These are phyloP conservation scores for Trichoderma sp. DNA, from an alignment of 2,329 filamentous ascomycete species.

Conservation along the genomic window DNA sequence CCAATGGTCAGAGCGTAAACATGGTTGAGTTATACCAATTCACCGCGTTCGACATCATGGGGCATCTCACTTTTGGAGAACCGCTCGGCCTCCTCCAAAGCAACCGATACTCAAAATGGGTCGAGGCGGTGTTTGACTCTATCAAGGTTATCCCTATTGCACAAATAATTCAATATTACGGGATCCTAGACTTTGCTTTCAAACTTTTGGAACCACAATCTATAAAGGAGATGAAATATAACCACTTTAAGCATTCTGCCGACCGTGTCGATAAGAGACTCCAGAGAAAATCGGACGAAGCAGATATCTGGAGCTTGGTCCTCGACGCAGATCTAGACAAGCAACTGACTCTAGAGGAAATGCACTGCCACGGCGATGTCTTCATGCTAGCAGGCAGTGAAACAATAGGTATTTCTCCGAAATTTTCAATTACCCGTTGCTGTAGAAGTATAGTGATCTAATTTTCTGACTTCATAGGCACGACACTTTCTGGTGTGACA, in stretches of 20 bases:
- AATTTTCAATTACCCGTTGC: background rate
- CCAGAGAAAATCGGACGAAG: background rate
- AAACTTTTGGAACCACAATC: background rate
- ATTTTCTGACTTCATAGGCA: background rate
- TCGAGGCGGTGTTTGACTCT: background rate
- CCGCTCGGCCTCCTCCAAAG: background rate
- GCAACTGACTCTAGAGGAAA: background rate
- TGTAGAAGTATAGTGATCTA: background rate
- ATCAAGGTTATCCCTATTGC: background rate
- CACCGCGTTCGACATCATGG: background rate
- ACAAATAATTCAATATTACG: background rate
- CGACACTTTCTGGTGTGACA: background rate
- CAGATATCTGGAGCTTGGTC: background rate
- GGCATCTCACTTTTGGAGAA: background rate
- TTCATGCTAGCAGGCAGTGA: background rate
- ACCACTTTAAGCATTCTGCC: background rate
- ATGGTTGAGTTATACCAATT: background rate
- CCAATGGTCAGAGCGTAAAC: background rate
- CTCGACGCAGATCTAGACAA: background rate
- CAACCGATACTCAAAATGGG: background rate
- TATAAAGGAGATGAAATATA: background rate
- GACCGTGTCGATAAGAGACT: background rate
- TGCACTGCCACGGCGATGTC: background rate
- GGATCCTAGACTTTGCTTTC: background rate
- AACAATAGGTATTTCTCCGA: background rate